Conservation (phyloP, 116 monocot genomes). For the Iris pallida region DNA sequence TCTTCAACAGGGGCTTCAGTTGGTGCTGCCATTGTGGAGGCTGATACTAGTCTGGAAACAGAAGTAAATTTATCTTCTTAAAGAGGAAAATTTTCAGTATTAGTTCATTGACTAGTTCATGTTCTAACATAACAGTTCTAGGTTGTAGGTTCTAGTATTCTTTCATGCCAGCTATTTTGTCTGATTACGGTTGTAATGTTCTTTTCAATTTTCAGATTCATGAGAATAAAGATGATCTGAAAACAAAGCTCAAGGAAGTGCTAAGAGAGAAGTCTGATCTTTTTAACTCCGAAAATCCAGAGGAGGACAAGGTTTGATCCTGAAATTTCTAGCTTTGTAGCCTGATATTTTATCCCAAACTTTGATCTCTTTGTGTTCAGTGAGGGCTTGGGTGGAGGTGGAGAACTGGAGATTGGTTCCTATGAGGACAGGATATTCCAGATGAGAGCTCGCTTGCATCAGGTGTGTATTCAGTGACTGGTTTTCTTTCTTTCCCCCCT, state of each 20-base stretch:
- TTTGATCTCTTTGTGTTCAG: too few species aligned
- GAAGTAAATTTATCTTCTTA: slow-evolving; percentile 36
- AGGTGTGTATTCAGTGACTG: too few species aligned
- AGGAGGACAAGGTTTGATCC: slow-evolving; percentile 79
- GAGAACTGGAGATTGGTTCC: too few species aligned
- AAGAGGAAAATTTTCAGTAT: not conserved
- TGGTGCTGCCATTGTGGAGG: slow-evolving; percentile 88
- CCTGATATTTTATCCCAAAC: too few species aligned
- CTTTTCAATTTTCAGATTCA: slow-evolving; percentile 17
- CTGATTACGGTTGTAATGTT: not conserved
- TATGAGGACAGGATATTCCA: too few species aligned
- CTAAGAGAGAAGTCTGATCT: slow-evolving; percentile 92
- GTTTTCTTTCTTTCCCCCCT: too few species aligned
- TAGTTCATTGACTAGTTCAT: not conserved
- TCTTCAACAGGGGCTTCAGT: slow-evolving; percentile 51
- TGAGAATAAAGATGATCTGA: slow-evolving; percentile 86
- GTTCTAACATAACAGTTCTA: not conserved
- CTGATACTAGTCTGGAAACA: slow-evolving; percentile 76
- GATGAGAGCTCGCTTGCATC: too few species aligned
- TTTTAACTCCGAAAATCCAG: slow-evolving; percentile 73
- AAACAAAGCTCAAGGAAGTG: slow-evolving; percentile 77
- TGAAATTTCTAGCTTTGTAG: not conserved
- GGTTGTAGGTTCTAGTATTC: slow-evolving; percentile 4
- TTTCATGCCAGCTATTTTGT: slow-evolving; percentile 1
- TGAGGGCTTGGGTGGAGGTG: too few species aligned